Conservation (phyloP, 2,329 filamentous ascomycete species). For the Lasiodiplodia sp. region DNA sequence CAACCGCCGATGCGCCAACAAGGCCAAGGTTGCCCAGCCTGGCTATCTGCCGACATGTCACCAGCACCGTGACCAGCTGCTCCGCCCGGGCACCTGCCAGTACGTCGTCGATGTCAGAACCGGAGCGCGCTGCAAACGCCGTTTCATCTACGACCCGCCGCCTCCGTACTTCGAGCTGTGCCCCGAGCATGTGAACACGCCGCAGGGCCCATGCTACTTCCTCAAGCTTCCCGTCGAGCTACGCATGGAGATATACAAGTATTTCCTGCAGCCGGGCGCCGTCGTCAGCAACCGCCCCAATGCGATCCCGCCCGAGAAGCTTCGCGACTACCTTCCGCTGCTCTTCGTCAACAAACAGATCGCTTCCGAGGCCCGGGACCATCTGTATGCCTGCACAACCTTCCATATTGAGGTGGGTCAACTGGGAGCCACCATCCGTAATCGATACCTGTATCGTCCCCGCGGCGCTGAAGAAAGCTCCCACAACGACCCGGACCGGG, state of each 20-base stretch:
- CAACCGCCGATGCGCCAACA: conserved; percentile 23
- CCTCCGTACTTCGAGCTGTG: conserved; percentile 41
- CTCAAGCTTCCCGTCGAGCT: conserved; percentile 43
- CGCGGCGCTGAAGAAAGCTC: conserved; percentile 39
- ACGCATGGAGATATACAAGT: conserved; percentile 41
- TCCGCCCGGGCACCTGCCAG: conserved; percentile 40
- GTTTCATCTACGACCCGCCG: conserved; percentile 42
- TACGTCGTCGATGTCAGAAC: conserved; percentile 30
- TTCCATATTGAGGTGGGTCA: conserved; percentile 44
- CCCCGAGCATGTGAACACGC: conserved; percentile 37
- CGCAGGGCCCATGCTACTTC: conserved; percentile 42
- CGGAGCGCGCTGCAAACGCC: conserved; percentile 38
- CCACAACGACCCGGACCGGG: conserved; percentile 34
- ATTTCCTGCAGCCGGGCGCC: conserved; percentile 41
- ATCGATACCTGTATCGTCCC: conserved; percentile 41
- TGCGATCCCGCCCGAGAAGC: background rate
- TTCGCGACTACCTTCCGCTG: conserved; percentile 28
- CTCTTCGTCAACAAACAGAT: conserved; percentile 41
- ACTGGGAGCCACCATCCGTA: conserved; percentile 45
- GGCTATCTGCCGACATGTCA: conserved; percentile 41
- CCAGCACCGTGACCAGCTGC: conserved; percentile 40
- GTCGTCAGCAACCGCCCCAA: background rate
- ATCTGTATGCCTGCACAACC: conserved; percentile 40
- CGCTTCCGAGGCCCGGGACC: conserved; percentile 40
- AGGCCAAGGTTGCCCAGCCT: conserved; percentile 27